Conservation (phyloP, 495 filamentous ascomycete species). For the Parachaetomium inaequale region DNA sequence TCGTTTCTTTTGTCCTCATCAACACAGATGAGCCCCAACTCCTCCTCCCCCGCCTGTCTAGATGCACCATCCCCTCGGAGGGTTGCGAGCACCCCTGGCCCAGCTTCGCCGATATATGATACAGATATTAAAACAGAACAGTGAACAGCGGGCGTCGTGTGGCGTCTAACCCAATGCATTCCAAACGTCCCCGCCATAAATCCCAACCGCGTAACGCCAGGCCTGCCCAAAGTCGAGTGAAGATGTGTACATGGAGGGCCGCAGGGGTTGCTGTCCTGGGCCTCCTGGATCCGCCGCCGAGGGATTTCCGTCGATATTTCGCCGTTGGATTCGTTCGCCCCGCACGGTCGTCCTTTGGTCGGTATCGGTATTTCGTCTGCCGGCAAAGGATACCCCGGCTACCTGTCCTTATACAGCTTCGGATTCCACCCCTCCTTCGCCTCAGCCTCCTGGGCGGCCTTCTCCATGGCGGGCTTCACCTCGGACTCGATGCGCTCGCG, state of each 20-base stretch:
- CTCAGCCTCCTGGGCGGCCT: conserved; percentile 58
- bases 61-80: not conserved
- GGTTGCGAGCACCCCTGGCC: not conserved
- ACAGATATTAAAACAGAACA: conserved; percentile 9
- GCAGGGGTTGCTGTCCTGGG: not conserved
- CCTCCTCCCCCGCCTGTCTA: conserved; percentile 4
- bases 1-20: not conserved
- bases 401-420: conserved; percentile 89
- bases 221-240: conserved; percentile 50
- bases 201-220: conserved; percentile 36
- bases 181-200: conserved; percentile 1
- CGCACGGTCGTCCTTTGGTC: not conserved
- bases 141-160: conserved; percentile 5
- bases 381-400: conserved; percentile 21
- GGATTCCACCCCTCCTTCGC: conserved; percentile 84
- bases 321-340: not conserved
- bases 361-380: not conserved
- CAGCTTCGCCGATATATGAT: conserved; percentile 4
- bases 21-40: not conserved
- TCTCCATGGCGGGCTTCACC: conserved; percentile 51
- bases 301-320: not conserved
- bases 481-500: conserved; percentile 90
- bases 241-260: conserved; percentile 30
- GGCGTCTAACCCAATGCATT: conserved; percentile 12
- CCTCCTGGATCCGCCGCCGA: not conserved